Evolutionary conservation across 2,329 filamentous ascomycete genomes (phyloP), one percentile per base, ranked within the genome.

Genomic region (Neoarthrinium moseri): DNA sequence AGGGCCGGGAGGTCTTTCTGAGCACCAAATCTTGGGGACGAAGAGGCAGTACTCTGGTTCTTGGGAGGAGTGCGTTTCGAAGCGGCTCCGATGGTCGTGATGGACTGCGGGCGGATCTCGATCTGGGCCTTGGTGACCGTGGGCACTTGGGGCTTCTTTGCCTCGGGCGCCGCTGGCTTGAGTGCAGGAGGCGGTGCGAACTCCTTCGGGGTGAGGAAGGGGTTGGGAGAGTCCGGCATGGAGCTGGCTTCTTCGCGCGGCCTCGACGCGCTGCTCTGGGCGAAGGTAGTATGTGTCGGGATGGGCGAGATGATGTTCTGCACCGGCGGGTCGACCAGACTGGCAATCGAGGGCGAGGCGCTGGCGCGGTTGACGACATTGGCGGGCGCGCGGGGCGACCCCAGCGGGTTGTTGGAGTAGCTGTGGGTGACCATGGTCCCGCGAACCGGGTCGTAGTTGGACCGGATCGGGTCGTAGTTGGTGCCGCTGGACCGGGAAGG

Each of bases 261-360:
- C 18, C 65, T 55, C n/a, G 56, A 29, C 29, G 59, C 58, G 21
- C 55, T 50, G 30, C 56, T 61, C 20, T 59, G 62, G 13, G 56
- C 56, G 47, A 68, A 70, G 13, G 66, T 60, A 4, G 58, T 59
- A 27, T 64, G 63, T 4, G 65, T 66, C 5, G 67, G 63, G 12
- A 64, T 66, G 35, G 65, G 72, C 4, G 68, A 72, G 20, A 66
- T 64, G 20, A 66, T 62, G 46, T 52, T 55, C 37, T 67, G 72
- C 36, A 73, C 68, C 5, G 79, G 78, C 26, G 86, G 87, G 55
- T 96, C 90, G 41, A 96, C 89, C 47, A 96, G 78, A 67, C 89
- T 95, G 5, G 90, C 86, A 55, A 96, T 96, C 3, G 92, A 92
- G 1, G 92, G 91, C 4, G 92, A 96, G 30, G 87, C 87, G 62